phyloP scores from a whole-genome alignment of 2,329 filamentous ascomycete genomes.

The Paraphaeosphaeria minitans region DNA sequence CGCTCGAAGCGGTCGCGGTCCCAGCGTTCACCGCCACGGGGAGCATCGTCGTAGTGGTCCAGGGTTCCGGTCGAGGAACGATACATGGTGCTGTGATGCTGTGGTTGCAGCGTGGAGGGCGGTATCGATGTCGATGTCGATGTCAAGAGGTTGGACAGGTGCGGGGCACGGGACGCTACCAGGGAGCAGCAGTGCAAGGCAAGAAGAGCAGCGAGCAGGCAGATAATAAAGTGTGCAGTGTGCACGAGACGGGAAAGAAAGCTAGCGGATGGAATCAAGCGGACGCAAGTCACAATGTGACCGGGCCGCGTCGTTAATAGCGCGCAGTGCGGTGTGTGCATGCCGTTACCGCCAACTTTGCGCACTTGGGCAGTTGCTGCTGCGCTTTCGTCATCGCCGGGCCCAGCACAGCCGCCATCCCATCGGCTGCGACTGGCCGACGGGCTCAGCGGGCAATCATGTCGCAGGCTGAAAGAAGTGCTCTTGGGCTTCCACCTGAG shows the following conservation, averaged over 20 bases:
- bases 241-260: conserved; percentile 4
- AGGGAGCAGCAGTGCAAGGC: conserved; percentile 2
- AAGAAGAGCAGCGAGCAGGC: neutral
- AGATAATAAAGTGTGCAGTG: conserved; percentile 7
- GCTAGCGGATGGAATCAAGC: conserved; percentile 14
- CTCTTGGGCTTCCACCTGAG: neutral
- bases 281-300: conserved; percentile 22
- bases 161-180: conserved; percentile 26
- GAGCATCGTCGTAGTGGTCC: conserved; percentile 49
- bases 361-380: conserved; percentile 17
- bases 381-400: conserved; percentile 36
- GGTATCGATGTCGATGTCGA: conserved; percentile 17
- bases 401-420: neutral
- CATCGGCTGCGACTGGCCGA: conserved; percentile 16
- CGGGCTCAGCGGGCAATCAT: conserved; percentile 16
- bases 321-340: conserved; percentile 20
- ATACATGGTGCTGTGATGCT: conserved; percentile 35
- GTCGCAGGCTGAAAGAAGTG: conserved; percentile 10
- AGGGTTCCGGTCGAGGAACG: conserved; percentile 52
- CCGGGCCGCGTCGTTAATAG: conserved; percentile 14
- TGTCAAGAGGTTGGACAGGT: conserved; percentile 18
- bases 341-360: conserved; percentile 30
- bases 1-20: conserved; percentile 58
- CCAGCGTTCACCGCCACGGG: conserved; percentile 51
- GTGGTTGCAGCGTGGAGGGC: conserved; percentile 7